A percentile compares a stretch with the other conserved stretches of the same genome.
Conservation (phyloP, 1,284 basidiomycete species). For the Cryptococcus sp. region DNA sequence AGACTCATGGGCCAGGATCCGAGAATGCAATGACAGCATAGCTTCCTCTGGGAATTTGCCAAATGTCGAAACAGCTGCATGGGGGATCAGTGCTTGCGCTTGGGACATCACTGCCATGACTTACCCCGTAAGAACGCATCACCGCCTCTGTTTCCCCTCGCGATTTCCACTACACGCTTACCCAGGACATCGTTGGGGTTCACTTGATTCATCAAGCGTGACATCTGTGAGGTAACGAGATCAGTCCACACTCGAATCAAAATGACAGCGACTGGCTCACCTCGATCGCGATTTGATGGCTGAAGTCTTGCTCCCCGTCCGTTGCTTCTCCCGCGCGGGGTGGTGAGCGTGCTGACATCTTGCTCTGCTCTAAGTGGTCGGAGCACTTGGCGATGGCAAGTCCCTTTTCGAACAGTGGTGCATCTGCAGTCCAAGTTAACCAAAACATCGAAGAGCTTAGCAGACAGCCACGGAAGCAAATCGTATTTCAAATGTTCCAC, state of each 20-base stretch:
- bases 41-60: slow-evolving; percentile 77
- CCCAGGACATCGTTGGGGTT: slow-evolving; percentile 83
- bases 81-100: background rate
- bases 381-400: no score
- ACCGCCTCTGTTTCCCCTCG: slow-evolving; percentile 63
- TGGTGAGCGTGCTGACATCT: slow-evolving; percentile 1
- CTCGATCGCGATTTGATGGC: slow-evolving; percentile 71
- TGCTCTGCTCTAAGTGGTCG: background rate
- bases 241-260: background rate
- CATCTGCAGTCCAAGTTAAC: no score
- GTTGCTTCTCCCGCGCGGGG: background rate
- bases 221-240: slow-evolving; percentile 59
- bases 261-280: slow-evolving; percentile 25
- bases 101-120: slow-evolving; percentile 8
- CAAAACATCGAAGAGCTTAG: slow-evolving; percentile 10
- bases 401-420: no score
- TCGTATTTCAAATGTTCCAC: slow-evolving; percentile 6
- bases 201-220: slow-evolving; percentile 71
- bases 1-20: slow-evolving; percentile 65
- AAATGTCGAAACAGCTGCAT: slow-evolving; percentile 72
- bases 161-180: slow-evolving; percentile 74
- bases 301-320: slow-evolving; percentile 59
- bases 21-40: slow-evolving; percentile 62
- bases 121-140: slow-evolving; percentile 66
- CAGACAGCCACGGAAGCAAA: slow-evolving; percentile 7